Base-by-base conservation (phyloP, 78 protist genomes). In the Capsaspora owczarzaki region DNA sequence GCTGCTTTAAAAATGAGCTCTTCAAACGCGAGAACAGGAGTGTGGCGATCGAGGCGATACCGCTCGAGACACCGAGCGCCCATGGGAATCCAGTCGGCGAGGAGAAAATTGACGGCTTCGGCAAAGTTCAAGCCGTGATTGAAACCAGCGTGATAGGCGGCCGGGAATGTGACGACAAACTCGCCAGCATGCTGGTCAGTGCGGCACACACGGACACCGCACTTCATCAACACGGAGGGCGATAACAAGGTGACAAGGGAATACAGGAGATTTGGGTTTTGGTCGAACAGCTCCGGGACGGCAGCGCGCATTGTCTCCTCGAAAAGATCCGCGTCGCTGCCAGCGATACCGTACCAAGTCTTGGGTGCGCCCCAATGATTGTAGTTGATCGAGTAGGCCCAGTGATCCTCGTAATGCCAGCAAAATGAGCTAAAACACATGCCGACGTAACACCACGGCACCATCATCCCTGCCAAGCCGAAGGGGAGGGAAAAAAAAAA, bases 401-500 rank as follows among this genome's bases (percentile, higher is more conserved):
- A 84, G 66, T 87, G 85, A 76, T 94, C 97, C 71, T 94, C 97
- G 61, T 60, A 82, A 83, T 94, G 97, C 98, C 96, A 93, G 80
- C 95, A 90, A 63, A 95, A 94, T 35, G 95, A 29, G 14, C 95
- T 89, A 84, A 90, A 90, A 25, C 76, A 33, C 97, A 91, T 94
- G 47, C 98, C 96, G 4, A 86, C 53, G 83, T 92, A 92, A 68
- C 89, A 27, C 91, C 89, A 90, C 46, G 95, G 95, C 14, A 71
- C 49, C 44, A 27, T 78, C 47, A 56, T 29, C 14, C 81, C 81
- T 2, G 74, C n/a, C n/a, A n/a, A n/a, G n/a, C n/a, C n/a, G n/a
- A 69, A 40, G 49, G 37, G 29, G 33, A 22, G 33, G 31, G 33
- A 22, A 22, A 12, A 74, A 74, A 74, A n/a, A n/a, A n/a, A n/a